Conservation (phyloP, 2,329 filamentous ascomycete genomes). For the Aspergillus clavatus region DNA sequence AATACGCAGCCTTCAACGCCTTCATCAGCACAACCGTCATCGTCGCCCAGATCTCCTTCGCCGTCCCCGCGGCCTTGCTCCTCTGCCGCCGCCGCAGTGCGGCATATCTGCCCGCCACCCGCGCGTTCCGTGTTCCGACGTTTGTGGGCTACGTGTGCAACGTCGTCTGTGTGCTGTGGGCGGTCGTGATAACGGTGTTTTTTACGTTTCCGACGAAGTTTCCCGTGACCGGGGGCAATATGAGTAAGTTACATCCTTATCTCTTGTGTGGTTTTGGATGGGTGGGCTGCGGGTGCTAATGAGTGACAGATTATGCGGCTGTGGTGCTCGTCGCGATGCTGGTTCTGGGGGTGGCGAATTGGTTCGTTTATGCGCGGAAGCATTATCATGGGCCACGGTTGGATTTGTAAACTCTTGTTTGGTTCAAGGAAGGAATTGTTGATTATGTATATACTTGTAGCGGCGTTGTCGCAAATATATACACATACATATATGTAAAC, state of each 20-base stretch:
- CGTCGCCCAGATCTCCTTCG: conserved; percentile 21
- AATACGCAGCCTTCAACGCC: conserved; percentile 18
- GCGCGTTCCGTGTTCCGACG: conserved; percentile 11
- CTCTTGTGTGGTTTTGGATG: not conserved
- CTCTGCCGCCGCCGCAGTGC: conserved; percentile 9
- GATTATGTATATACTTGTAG: no score
- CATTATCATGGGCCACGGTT: conserved; percentile 20
- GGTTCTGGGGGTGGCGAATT: conserved; percentile 16
- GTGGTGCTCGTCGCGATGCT: conserved; percentile 17
- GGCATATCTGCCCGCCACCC: conserved; percentile 14
- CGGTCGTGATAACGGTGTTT: conserved; percentile 17
- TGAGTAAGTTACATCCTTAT: conserved; percentile 18
- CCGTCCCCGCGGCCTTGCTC: conserved; percentile 16
- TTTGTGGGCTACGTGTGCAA: conserved; percentile 16
- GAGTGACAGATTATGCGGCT: conserved; percentile 15
- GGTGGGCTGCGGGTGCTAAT: not conserved
- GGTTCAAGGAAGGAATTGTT: no score
- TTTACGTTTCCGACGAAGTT: conserved; percentile 17
- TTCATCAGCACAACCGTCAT: conserved; percentile 21
- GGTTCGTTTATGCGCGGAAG: conserved; percentile 16
- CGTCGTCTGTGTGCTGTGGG: conserved; percentile 13
- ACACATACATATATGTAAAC: no score
- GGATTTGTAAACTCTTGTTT: conserved; percentile 7
- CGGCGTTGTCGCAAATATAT: no score
- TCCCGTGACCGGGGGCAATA: conserved; percentile 18